phyloP scores from a whole-genome alignment of 2,329 filamentous ascomycete genomes.

The Nothophaeocryptopus gaeumannii region DNA sequence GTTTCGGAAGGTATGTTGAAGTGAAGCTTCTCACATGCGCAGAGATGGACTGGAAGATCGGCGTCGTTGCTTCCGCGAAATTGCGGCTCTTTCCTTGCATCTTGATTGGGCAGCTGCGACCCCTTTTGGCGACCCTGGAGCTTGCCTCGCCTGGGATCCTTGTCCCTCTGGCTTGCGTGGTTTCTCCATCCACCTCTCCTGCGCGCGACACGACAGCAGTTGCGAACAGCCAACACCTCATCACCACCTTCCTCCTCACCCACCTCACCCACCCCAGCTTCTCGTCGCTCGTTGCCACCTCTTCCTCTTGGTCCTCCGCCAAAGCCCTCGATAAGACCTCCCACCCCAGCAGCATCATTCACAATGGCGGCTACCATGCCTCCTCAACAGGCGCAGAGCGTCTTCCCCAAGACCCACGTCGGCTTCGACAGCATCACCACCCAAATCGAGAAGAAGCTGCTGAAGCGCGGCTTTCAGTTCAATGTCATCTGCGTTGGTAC shows the following conservation, averaged over 20 bases:
- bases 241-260: conserved; percentile 7
- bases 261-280: neutral
- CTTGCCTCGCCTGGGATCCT: neutral
- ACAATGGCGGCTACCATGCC: conserved; percentile 39
- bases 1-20: neutral
- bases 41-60: conserved; percentile 4
- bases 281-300: conserved; percentile 9
- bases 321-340: neutral
- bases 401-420: conserved; percentile 95
- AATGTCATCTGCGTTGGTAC: conserved; percentile 98
- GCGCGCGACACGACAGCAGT: conserved; percentile 7
- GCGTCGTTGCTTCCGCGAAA: conserved; percentile 12
- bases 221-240: conserved; percentile 10
- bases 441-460: conserved; percentile 98
- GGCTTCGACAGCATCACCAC: conserved; percentile 99
- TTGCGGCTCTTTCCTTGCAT: conserved; percentile 12
- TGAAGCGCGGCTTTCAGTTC: conserved; percentile 99
- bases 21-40: conserved; percentile 2
- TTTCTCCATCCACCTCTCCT: conserved; percentile 15
- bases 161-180: conserved; percentile 10
- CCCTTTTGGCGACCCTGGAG: conserved; percentile 22
- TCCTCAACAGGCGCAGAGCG: conserved; percentile 53
- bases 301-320: neutral
- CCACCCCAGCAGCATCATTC: conserved; percentile 7
- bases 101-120: conserved; percentile 18